Conservation (phyloP, 1,139 yeast species). For the Pichia sp. region DNA sequence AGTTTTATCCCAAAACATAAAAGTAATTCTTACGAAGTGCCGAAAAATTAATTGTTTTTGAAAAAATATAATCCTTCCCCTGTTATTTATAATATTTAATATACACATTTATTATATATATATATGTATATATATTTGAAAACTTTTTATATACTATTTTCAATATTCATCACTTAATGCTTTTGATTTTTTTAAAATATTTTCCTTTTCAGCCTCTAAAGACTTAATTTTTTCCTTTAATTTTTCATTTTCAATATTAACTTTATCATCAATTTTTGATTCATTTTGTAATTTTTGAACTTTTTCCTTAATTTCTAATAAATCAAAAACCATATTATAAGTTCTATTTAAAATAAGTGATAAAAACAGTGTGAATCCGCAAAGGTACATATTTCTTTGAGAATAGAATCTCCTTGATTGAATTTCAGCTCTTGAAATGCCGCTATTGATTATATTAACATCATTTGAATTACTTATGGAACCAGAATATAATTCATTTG, state of each 20-base stretch:
- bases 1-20: slow-evolving; percentile 89
- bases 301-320: slow-evolving; percentile 54
- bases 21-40: slow-evolving; percentile 63
- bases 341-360: slow-evolving; percentile 83
- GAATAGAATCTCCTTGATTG: slow-evolving; percentile 92
- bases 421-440: slow-evolving; percentile 66
- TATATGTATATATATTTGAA: not conserved
- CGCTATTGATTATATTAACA: slow-evolving; percentile 24
- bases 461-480: slow-evolving; percentile 59
- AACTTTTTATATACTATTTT: slow-evolving; percentile 5
- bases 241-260: slow-evolving; percentile 23
- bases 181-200: slow-evolving; percentile 66
- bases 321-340: slow-evolving; percentile 73
- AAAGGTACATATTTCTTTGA: slow-evolving; percentile 92
- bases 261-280: slow-evolving; percentile 26
- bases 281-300: slow-evolving; percentile 39
- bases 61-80: no score
- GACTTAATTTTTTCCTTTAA: slow-evolving; percentile 52
- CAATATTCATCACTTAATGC: slow-evolving; percentile 63
- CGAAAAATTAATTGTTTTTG: slow-evolving; percentile 6
- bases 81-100: no score
- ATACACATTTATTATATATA: not conserved
- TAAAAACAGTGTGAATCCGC: slow-evolving; percentile 91
- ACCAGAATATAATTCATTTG: slow-evolving; percentile 44
- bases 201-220: slow-evolving; percentile 58